Evolutionary conservation across 2,329 filamentous ascomycete genomes (phyloP).

Genomic region (Botrytis tulipae): DNA sequence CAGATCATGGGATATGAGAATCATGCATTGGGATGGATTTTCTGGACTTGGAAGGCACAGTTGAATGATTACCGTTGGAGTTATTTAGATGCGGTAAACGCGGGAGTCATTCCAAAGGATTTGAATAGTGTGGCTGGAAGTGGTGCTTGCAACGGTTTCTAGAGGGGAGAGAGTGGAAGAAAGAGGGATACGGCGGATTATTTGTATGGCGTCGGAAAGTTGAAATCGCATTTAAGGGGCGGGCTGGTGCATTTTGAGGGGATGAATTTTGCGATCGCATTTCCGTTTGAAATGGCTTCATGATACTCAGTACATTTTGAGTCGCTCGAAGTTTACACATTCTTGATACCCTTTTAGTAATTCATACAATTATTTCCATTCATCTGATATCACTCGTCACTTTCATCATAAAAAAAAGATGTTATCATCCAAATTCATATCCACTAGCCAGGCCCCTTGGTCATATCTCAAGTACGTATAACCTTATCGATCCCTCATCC

Average conservation of each 20-base stretch:
- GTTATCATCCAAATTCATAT: not conserved
- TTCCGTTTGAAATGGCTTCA: not conserved
- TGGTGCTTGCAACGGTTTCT: conserved; percentile 8
- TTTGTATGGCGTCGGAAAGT: too few relatives aligned
- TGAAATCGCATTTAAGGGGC: not conserved
- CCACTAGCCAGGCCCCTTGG: not conserved
- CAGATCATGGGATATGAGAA: conserved; percentile 56
- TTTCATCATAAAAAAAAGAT: not conserved
- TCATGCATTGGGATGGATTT: conserved; percentile 51
- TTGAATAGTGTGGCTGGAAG: conserved; percentile 17
- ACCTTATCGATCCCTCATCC: not conserved
- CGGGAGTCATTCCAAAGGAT: conserved; percentile 41
- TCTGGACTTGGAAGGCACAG: conserved; percentile 60
- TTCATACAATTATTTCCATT: not conserved
- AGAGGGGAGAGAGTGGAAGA: not conserved
- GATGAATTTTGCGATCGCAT: not conserved
- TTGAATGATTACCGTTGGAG: conserved; percentile 50
- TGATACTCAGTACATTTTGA: not conserved
- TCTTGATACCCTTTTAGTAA: not conserved
- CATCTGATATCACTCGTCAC: not conserved
- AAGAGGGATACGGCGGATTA: too few relatives aligned
- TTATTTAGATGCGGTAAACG: conserved; percentile 45
- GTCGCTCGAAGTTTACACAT: too few relatives aligned
- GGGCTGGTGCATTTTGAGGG: not conserved
- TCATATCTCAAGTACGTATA: not conserved